Base-by-base conservation (phyloP, 2,329 filamentous ascomycete species). In the Leptographium lundbergii region DNA sequence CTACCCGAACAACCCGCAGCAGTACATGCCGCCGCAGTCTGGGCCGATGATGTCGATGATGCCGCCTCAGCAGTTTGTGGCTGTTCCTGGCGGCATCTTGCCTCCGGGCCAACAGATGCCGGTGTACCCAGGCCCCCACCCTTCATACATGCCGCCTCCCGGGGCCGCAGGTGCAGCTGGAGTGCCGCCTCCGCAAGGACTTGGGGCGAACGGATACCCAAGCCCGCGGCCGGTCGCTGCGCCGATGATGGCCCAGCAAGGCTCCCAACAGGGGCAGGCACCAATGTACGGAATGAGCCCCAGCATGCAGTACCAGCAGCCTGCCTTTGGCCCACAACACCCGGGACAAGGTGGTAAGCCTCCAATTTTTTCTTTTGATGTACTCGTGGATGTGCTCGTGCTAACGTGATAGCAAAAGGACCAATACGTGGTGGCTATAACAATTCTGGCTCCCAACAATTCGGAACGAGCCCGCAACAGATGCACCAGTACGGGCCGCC, bases 161-260 rank as follows among this genome's bases (percentile, higher is more conserved):
- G 79, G 77, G 2, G 61, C 57, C 1, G 36, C 57, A 4, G 53
- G 52, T 2, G 48, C 45, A 13, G 54, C 50, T 17, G 58, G 58
- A 13, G 60, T 60, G 5, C 55, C 61, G 4, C 78, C 78, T 22
- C 81, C 80, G 32, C 81, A 83, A 64, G 72, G 75, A 10, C 79
- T 84, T 24, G 88, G 82, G 51, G 78, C 82, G 9, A 88, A 86
- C 65, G 89, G 90, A 19, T 96, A 89, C 68, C 88, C 90, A n/a
- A 96, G 92, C 69, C 92, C 92, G 1, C 83, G 91, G 54, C 85
- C 86, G 1, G 61, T 61, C 32, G 70, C 77, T 24, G 89, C 94
- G 14, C 86, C 89, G 2, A 90, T 95, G 85, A 97, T 97, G 92
- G 88, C 86, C 67, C 91, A 91, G 65, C 90, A 96, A 73, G 89